These are phyloP conservation scores for Aspergillus novofumigatus DNA, from an alignment of 2,329 filamentous ascomycete genomes.

Conservation along the genomic window DNA sequence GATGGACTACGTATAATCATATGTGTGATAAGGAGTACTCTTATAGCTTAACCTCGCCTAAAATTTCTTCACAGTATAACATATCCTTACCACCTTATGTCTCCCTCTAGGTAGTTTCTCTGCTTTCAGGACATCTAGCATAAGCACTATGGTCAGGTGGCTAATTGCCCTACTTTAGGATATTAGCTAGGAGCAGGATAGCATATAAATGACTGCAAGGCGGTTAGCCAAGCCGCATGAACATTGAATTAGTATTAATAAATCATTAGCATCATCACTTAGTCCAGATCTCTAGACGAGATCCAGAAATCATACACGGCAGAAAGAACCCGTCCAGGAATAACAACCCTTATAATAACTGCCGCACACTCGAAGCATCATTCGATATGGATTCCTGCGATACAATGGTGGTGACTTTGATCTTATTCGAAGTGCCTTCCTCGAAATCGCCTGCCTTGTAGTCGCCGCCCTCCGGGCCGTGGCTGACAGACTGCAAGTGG, in stretches of 20 bases:
- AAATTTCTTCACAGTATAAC: too few species aligned
- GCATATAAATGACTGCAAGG: neutral
- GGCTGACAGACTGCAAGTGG: slow-evolving; percentile 10
- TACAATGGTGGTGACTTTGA: slow-evolving; percentile 28
- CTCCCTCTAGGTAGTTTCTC: too few species aligned
- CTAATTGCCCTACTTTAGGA: too few species aligned
- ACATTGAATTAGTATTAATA: neutral
- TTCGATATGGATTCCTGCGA: slow-evolving; percentile 17
- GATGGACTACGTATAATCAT: too few species aligned
- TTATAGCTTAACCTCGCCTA: too few species aligned
- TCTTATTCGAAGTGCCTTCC: slow-evolving; percentile 11
- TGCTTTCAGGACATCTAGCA: too few species aligned
- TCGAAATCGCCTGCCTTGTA: neutral
- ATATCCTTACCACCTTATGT: too few species aligned
- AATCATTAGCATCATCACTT: neutral
- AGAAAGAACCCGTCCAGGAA: neutral
- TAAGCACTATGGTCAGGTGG: too few species aligned
- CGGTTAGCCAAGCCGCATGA: neutral
- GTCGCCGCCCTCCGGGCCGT: neutral
- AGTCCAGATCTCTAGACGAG: neutral
- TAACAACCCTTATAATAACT: neutral
- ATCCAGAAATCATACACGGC: neutral
- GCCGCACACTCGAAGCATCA: neutral
- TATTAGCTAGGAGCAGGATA: too few species aligned
- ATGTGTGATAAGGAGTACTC: too few species aligned